Base-by-base conservation (phyloP, 371 early-diverging fungal species). In the Conidiobolus incongruus region DNA sequence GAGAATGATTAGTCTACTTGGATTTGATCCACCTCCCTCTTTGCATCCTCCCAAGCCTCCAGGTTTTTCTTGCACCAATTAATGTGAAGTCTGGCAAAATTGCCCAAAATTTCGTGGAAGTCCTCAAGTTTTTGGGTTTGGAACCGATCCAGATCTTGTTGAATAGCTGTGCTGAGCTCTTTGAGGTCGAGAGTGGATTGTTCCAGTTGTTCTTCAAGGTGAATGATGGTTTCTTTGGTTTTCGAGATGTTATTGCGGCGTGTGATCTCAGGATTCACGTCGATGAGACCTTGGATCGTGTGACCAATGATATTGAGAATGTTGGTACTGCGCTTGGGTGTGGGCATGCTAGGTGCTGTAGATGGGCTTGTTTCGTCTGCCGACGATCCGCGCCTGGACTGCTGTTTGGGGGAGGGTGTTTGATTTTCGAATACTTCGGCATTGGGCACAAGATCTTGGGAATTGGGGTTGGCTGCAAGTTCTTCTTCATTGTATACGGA, bases 251-350 rank as follows among this genome's bases (percentile, higher is more conserved):
- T 78, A 52, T 75, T 77, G 32, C 88, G 77, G n/a, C 93, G 74
- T 20, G 88, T 80, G 13, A 77, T 74, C 42, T 85, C 88, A 1
- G 92, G 92, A 53, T 95, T 90, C 5, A 85, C 86, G 60, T 92
- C 95, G 51, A 91, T 83, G 38, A 95, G 72, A 1, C 87, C 83
- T 49, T 81, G 77, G 16, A 81, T 53, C 4, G 79, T 76, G 44
- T 79, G 71, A 4, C 82, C 75, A 1, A 77, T 54, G 5, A 72
- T 65, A 53, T 63, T 72, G 40, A 77, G 65, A 22, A 72, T 57
- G 19, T 68, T 44, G 26, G 70, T 55, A 37, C 60, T 58, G 16
- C 54, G 53, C 36, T 50, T 54, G 17, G 46, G 35, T 4, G 36
- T 10, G n/a, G n/a, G n/a, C n/a, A n/a, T n/a, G n/a, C n/a, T n/a